These are phyloP conservation scores for Alternaria sp. DNA, from an alignment of 2,329 filamentous ascomycete genomes.

Conservation along the genomic window DNA sequence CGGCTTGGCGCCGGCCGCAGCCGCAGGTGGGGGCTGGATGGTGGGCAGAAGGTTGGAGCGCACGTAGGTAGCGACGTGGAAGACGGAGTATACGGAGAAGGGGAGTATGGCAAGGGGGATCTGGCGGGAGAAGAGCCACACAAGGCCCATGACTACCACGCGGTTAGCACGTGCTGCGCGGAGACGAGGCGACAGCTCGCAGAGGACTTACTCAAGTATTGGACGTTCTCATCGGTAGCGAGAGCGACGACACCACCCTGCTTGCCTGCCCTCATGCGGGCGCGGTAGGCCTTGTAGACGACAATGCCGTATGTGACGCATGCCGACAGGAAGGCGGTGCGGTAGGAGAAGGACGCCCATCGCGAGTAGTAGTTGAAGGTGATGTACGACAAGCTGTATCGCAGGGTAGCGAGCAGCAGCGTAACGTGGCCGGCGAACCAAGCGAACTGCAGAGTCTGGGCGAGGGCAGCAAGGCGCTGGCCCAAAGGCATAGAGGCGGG, in stretches of 20 bases:
- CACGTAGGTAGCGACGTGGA: conserved; percentile 97
- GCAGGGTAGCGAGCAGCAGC: conserved; percentile 80
- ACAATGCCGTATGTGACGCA: conserved; percentile 96
- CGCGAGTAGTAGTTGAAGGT: conserved; percentile 84
- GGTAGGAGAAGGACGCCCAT: conserved; percentile 84
- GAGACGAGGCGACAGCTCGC: not conserved
- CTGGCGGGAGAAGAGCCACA: conserved; percentile 93
- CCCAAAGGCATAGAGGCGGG: conserved; percentile 71
- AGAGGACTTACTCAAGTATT: conserved; percentile 81
- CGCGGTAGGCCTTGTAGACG: conserved; percentile 95
- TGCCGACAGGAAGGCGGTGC: conserved; percentile 86
- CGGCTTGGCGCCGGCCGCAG: conserved; percentile 60
- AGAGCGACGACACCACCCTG: conserved; percentile 70
- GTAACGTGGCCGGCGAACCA: conserved; percentile 76
- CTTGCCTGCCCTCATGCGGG: conserved; percentile 77
- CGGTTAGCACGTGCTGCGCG: conserved; percentile 25
- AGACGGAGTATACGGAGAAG: conserved; percentile 95
- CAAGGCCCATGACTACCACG: conserved; percentile 79
- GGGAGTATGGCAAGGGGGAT: conserved; percentile 89
- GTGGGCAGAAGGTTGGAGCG: conserved; percentile 92
- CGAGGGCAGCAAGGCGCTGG: conserved; percentile 78
- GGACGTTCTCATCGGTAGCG: conserved; percentile 90
- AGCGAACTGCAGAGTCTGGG: conserved; percentile 90
- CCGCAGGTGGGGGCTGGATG: conserved; percentile 69
- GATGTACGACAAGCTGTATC: conserved; percentile 85